Base-by-base conservation (phyloP, 352 stramenopile genomes). In the Phytophthora ohioensis region DNA sequence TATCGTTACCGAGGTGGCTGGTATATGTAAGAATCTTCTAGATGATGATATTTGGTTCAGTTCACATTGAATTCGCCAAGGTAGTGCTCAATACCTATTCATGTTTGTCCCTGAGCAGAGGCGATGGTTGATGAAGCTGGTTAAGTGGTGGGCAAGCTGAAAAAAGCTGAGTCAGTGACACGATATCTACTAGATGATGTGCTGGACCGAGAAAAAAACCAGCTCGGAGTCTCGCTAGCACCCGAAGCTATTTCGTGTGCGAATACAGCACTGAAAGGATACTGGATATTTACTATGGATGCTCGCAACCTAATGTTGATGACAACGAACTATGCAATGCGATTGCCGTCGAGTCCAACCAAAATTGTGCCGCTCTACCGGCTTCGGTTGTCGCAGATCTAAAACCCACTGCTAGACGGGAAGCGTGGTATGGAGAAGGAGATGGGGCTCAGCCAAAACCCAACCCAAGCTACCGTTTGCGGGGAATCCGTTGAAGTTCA, bases 101-200 rank as follows among this genome's bases (percentile, higher is more conserved):
- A 78, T 78, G 57, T 75, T 74, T 60, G 71, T 57, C n/a, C 54
- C 51, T n/a, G 42, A 57, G 27, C 43, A 53, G 15, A 11, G 57
- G 2, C 5, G 63, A 5, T 71, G 57, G 57, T 62, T 48, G n/a
- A 21, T 76, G 10, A 76, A 71, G 13, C 57, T 67, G 0, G 63
- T 76, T 0, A 71, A 76, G 47, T 76, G 57, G 39, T 45, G 39
- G 39, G 39, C 39, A 3, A 15, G 39, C 13, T 45, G 11, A 15
- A 45, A 9, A 45, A 45, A 45, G 39, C 39, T 6, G 39, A 45
- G n/a, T 5, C 39, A 6, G 39, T 45, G 1, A 45, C 39, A 17
- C 5, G 39, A 15, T 45, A 45, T 9, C 39, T 45, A 3, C 8
- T 45, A 15, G 12, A 45, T 17, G 39, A 45, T 15, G 39, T 45